Base-by-base conservation (phyloP, 169 alveolate genomes). In the Cryptosporidium parvum region DNA sequence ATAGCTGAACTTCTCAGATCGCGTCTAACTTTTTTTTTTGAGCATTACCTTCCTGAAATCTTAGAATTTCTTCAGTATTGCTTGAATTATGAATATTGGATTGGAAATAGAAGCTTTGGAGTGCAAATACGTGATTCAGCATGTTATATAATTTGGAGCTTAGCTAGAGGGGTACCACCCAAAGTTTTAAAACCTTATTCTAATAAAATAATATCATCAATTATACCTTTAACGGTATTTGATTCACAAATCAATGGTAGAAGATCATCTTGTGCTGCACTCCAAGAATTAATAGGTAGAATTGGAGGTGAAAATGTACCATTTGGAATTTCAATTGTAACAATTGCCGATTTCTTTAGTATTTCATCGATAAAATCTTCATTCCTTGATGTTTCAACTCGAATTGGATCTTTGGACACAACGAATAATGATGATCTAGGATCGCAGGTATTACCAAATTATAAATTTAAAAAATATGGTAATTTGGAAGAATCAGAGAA, bases 181-280 rank as follows among this genome's bases (percentile, higher is more conserved):
- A 18, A 61, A 37, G 10, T 52, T 29, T 51, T 52, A 59, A 45
- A 10, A n/a, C 48, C 65, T 33, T 56, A 71, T 58, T 37, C 53
- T 44, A 45, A 26, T 69, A 35, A 80, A 35, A 62, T 91, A 58
- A 53, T 70, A 33, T 14, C 23, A 58, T 70, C 87, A 26, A 53
- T 70, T 35, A 48, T 85, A 48, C 92, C 85, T 44, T 61, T 70
- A 12, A 80, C 93, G 18, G 91, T 91, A 26, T 91, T 84, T 62
- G 93, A 91, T 26, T 58, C 85, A 18, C 70, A 91, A 8, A 86
- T 91, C 6, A 91, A 91, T 53, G 87, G 86, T 31, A 68, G 93
- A 33, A 75, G 93, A 21, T 70, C 93, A 5, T 86, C 93, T n/a
- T 75, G 92, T 68, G 92, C 93, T 29, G 93, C 93, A 26, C 67